Evolutionary conservation across 345 rosid species (phyloP).

Genomic region (Rhodamnia rubescens): DNA sequence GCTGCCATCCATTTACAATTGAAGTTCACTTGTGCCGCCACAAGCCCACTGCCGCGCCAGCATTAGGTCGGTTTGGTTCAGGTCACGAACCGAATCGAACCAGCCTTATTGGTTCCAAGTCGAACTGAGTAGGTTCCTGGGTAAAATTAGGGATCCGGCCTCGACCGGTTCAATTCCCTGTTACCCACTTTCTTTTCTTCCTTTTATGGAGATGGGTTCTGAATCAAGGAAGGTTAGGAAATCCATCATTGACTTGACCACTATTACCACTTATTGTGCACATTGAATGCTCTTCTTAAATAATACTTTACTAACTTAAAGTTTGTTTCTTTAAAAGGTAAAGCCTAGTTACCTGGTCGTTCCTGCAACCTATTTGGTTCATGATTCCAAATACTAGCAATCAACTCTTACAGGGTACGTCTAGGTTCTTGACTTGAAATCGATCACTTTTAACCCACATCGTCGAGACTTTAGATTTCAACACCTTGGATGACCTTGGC

Average conservation of each 20-base stretch:
- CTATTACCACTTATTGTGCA: not conserved
- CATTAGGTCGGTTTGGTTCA: not conserved
- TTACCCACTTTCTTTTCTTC: not conserved
- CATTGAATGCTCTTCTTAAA: not conserved
- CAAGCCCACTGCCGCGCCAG: not conserved
- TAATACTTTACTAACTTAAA: not conserved
- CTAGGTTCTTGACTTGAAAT: not conserved
- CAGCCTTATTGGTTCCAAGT: not conserved
- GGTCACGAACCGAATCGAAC: not conserved
- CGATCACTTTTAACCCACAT: not conserved
- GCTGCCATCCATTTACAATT: not conserved
- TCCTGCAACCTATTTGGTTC: not conserved
- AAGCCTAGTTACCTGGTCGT: not conserved
- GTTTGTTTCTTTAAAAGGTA: not conserved
- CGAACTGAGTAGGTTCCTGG: not conserved
- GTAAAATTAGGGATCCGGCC: not conserved
- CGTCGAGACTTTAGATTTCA: not conserved
- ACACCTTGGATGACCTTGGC: not conserved
- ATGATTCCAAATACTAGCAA: not conserved
- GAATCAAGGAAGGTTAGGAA: not conserved
- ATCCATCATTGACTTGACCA: not conserved
- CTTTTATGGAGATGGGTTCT: not conserved
- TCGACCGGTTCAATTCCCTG: not conserved
- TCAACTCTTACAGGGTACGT: not conserved
- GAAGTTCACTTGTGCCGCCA: not conserved